A percentile compares a stretch with the other conserved stretches of the same genome.
These are phyloP conservation scores for Microbotryum lychnidis-dioicae DNA, from an alignment of 1,284 basidiomycete species.

Conservation along the genomic window DNA sequence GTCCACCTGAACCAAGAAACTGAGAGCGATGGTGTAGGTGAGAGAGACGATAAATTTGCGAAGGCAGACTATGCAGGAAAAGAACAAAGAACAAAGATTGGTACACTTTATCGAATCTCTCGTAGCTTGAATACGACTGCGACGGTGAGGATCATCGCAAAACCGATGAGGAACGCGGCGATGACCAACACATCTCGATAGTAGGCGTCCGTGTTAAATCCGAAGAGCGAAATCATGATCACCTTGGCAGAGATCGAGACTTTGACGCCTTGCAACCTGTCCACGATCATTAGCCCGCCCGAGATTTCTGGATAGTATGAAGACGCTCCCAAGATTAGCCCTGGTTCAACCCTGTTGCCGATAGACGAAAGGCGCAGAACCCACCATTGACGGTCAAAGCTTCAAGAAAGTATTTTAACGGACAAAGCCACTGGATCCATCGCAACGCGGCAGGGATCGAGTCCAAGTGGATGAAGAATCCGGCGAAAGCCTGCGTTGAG, in stretches of 20 bases:
- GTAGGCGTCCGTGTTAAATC: slow-evolving; percentile 65
- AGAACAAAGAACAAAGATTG: no score
- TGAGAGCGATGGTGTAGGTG: no score
- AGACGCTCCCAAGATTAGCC: background rate
- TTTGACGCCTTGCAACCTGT: slow-evolving; percentile 68
- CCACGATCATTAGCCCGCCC: slow-evolving; percentile 70
- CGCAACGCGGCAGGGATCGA: slow-evolving; percentile 33
- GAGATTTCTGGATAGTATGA: slow-evolving; percentile 62
- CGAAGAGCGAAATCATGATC: slow-evolving; percentile 80
- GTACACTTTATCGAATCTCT: slow-evolving; percentile 50
- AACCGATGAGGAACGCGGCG: slow-evolving; percentile 72
- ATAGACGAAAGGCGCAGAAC: background rate
- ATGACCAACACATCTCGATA: slow-evolving; percentile 73
- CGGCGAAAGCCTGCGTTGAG: slow-evolving; percentile 30
- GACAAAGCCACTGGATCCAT: slow-evolving; percentile 58
- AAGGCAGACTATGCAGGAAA: no score
- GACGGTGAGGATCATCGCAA: slow-evolving; percentile 57
- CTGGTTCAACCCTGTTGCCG: background rate
- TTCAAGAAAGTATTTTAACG: slow-evolving; percentile 65
- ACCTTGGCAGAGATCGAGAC: slow-evolving; percentile 65
- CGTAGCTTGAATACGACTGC: slow-evolving; percentile 65
- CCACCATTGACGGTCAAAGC: slow-evolving; percentile 36
- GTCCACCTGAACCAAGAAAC: no score
- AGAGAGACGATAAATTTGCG: no score
- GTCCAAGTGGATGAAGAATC: slow-evolving; percentile 45